Evolutionary conservation across 108 stramenopile species (phyloP).

Genomic region (Epipyxis sp.): DNA sequence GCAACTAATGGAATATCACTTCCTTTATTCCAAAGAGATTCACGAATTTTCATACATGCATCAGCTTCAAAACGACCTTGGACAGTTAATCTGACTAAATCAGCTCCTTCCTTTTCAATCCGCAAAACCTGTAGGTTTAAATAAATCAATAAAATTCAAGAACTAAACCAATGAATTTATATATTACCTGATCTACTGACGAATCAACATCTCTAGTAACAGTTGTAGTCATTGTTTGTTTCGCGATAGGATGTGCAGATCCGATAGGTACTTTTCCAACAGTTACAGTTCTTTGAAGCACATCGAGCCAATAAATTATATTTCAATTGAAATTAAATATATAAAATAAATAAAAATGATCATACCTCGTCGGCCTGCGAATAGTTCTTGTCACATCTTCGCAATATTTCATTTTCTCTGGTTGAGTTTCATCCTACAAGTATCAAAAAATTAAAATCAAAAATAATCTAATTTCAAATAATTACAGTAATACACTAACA

Average conservation of each 20-base stretch:
- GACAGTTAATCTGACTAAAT: conserved; percentile 88
- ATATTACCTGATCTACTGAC: conserved; percentile 73
- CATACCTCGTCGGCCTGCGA: background rate
- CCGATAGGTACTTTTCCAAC: conserved; percentile 53
- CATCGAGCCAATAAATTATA: too few relatives aligned
- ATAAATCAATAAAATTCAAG: background rate
- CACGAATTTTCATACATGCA: conserved; percentile 75
- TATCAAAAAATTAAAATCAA: too few relatives aligned
- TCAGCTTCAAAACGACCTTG: conserved; percentile 85
- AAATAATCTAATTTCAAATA: too few relatives aligned
- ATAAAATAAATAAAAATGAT: background rate
- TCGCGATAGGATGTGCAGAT: conserved; percentile 87
- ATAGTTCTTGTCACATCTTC: background rate
- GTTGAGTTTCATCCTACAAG: too few relatives aligned
- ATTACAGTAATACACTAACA: too few relatives aligned
- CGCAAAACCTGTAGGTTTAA: conserved; percentile 64
- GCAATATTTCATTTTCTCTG: background rate
- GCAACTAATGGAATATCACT: conserved; percentile 90
- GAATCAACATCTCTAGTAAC: conserved; percentile 87
- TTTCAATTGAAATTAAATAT: too few relatives aligned
- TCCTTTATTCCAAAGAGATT: conserved; percentile 78
- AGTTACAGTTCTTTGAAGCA: background rate
- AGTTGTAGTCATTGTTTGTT: conserved; percentile 96
- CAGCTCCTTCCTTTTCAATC: conserved; percentile 86
- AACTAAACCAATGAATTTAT: background rate